phyloP scores from a whole-genome alignment of 164 flowering plant genomes.

The Saururus chinensis region DNA sequence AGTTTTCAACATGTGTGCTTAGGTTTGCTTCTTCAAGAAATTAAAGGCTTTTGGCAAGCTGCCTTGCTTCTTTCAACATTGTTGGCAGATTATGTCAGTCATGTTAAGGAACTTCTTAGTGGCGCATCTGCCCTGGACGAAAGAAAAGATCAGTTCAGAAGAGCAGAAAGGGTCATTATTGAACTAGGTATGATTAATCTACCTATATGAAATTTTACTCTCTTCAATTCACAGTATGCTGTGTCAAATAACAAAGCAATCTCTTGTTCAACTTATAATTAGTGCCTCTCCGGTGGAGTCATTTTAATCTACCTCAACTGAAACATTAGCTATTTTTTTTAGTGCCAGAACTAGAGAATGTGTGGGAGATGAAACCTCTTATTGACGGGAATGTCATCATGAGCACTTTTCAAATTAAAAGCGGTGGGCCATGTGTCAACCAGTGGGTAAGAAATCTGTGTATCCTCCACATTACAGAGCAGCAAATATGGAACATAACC shows the following conservation, averaged over 20 bases:
- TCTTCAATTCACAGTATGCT: neutral
- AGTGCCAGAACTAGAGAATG: constrained; percentile 61
- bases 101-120: constrained; percentile 11
- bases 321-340: neutral
- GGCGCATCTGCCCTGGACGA: constrained; percentile 26
- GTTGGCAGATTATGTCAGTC: constrained; percentile 28
- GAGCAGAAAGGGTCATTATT: constrained; percentile 35
- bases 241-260: neutral
- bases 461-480: neutral
- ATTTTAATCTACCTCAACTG: neutral
- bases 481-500: constrained; percentile 4
- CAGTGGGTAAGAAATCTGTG: constrained; percentile 61
- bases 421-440: constrained; percentile 67
- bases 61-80: constrained; percentile 62
- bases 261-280: neutral
- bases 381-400: constrained; percentile 84
- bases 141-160: constrained; percentile 30
- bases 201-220: neutral
- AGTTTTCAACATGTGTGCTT: neutral
- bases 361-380: constrained; percentile 77
- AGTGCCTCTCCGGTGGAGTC: neutral
- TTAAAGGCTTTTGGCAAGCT: constrained; percentile 78
- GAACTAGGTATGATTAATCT: constrained; percentile 37
- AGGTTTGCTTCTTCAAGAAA: constrained; percentile 75
- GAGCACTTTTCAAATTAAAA: constrained; percentile 52